Conservation (phyloP, 176 grass and related monocot genomes). For the Musa beccarii region DNA sequence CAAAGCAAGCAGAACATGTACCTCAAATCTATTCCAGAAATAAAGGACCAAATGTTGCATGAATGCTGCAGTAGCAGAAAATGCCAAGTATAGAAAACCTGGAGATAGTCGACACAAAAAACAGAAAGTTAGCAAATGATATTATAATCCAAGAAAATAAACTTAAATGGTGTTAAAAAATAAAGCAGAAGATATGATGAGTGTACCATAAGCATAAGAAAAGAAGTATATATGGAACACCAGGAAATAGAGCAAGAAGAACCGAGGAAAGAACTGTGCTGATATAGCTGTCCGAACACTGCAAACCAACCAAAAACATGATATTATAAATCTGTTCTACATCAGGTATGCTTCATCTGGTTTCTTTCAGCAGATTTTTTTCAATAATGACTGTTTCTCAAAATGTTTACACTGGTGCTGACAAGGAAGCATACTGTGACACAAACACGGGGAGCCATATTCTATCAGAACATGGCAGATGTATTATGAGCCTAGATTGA, state of each 20-base stretch:
- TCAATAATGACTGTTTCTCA: no score
- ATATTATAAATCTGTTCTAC: neutral
- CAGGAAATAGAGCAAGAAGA: slow-evolving; percentile 98
- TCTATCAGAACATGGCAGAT: no score
- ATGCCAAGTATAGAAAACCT: slow-evolving; percentile 96
- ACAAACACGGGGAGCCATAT: no score
- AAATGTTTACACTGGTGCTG: no score
- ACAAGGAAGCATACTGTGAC: no score
- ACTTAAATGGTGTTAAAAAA: no score
- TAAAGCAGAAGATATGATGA: no score
- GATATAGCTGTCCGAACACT: slow-evolving; percentile 96
- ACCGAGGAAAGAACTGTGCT: slow-evolving; percentile 99
- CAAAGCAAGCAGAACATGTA: slow-evolving; percentile 10
- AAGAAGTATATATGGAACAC: slow-evolving; percentile 99
- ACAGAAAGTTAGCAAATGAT: no score
- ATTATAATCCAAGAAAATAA: neutral
- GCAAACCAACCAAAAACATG: slow-evolving; percentile 21
- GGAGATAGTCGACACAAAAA: neutral
- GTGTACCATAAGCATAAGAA: slow-evolving; percentile 83
- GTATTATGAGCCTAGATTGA: no score
- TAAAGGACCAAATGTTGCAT: slow-evolving; percentile 97
- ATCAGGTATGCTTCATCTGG: no score
- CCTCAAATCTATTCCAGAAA: slow-evolving; percentile 99
- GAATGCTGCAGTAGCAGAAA: slow-evolving; percentile 87
- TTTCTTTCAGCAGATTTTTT: no score